Evolutionary conservation across 345 rosid genomes (phyloP).

Genomic region (Rhodamnia rubescens): DNA sequence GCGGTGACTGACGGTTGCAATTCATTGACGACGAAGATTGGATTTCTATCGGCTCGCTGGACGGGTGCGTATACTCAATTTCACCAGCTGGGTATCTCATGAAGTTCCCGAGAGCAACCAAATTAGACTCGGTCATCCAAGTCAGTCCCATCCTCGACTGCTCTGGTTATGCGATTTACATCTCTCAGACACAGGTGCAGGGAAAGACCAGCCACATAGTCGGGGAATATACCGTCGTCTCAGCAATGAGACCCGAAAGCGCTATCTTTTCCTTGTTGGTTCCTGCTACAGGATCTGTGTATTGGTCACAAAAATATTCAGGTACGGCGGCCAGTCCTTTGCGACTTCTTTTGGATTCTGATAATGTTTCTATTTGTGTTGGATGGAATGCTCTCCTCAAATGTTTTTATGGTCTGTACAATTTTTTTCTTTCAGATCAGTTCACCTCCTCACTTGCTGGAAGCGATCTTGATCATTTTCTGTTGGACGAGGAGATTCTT

Average conservation of each 20-base stretch:
- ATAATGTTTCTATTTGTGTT: neutral
- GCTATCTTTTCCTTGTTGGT: constrained; percentile 48
- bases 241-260: constrained; percentile 50
- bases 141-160: constrained; percentile 54
- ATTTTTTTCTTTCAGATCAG: constrained; percentile 27
- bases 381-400: neutral
- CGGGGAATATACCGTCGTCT: constrained; percentile 28
- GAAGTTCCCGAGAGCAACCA: constrained; percentile 31
- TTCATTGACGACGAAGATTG: constrained; percentile 33
- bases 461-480: constrained; percentile 55
- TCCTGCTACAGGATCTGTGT: constrained; percentile 53
- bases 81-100: constrained; percentile 58
- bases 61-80: constrained; percentile 67
- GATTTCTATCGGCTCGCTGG: constrained; percentile 75
- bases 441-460: constrained; percentile 22
- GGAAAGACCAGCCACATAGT: constrained; percentile 28
- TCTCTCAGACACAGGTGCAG: constrained; percentile 57
- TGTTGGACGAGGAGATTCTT: constrained; percentile 61
- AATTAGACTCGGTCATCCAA: constrained; percentile 40
- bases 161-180: constrained; percentile 58
- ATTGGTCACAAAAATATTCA: constrained; percentile 76
- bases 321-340: constrained; percentile 19
- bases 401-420: neutral
- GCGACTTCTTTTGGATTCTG: neutral
- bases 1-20: neutral